These are phyloP conservation scores for Neurospora africana DNA, from an alignment of 495 filamentous ascomycete species.

Conservation along the genomic window DNA sequence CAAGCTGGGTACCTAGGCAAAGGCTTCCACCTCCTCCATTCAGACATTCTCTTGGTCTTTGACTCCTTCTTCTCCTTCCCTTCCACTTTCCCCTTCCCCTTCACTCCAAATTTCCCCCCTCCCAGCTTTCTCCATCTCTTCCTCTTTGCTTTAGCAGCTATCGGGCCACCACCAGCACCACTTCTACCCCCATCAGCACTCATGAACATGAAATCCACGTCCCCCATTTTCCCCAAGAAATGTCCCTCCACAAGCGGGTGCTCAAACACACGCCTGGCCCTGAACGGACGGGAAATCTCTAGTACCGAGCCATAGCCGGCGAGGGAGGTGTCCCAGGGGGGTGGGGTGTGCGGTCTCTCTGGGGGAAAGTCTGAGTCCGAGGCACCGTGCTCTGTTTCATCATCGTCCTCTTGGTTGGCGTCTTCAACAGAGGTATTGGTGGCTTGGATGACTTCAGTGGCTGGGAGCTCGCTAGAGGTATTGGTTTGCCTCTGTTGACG, in stretches of 20 bases:
- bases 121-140: neutral
- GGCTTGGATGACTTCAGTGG: neutral
- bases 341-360: neutral
- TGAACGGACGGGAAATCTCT: neutral
- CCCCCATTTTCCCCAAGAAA: neutral
- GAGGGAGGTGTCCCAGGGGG: neutral
- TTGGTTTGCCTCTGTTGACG: neutral
- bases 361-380: neutral
- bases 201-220: too few species aligned
- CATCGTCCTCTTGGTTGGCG: neutral
- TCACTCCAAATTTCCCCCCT: neutral
- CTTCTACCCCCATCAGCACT: too few species aligned
- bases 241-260: neutral
- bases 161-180: neutral
- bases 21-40: neutral
- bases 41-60: neutral
- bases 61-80: neutral
- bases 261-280: neutral
- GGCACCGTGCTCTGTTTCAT: neutral
- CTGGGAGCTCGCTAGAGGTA: neutral
- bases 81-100: neutral
- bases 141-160: neutral
- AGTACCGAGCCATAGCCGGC: neutral
- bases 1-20: neutral
- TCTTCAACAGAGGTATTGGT: neutral